These are phyloP conservation scores for Stephania yunnanensis DNA, from an alignment of 164 flowering plant genomes.

Conservation along the genomic window DNA sequence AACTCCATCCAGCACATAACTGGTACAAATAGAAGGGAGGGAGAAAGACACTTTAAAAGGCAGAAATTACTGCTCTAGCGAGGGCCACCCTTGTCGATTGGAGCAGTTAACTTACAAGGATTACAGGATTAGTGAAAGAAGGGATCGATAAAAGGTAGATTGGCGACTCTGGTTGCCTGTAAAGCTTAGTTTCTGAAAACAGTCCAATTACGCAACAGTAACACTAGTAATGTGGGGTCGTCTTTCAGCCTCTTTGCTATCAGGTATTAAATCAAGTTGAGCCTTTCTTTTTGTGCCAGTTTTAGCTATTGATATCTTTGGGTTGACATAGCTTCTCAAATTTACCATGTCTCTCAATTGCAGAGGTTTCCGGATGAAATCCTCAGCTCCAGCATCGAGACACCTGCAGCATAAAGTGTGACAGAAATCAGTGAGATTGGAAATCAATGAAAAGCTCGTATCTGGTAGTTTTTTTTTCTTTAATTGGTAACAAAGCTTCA, in stretches of 20 bases:
- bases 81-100: neutral
- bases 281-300: conserved; percentile 21
- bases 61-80: neutral
- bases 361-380: conserved; percentile 26
- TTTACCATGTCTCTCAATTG: conserved; percentile 12
- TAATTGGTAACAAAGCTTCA: neutral
- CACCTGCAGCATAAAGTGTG: conserved; percentile 13
- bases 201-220: conserved; percentile 18
- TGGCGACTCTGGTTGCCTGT: neutral
- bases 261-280: conserved; percentile 22
- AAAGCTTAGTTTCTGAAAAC: neutral
- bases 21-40: neutral
- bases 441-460: too few species aligned
- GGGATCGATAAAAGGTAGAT: neutral
- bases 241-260: conserved; percentile 22
- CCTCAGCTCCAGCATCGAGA: conserved; percentile 26
- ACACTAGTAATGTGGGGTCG: conserved; percentile 23
- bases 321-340: conserved; percentile 18
- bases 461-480: too few species aligned
- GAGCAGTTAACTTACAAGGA: neutral
- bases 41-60: neutral
- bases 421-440: neutral
- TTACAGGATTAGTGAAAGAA: neutral
- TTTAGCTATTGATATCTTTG: conserved; percentile 9
- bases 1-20: neutral